A percentile compares a stretch with the other conserved stretches of the same genome.
phyloP scores from a whole-genome alignment of 352 stramenopile species.

The Phytopythium cucurbitacearum region DNA sequence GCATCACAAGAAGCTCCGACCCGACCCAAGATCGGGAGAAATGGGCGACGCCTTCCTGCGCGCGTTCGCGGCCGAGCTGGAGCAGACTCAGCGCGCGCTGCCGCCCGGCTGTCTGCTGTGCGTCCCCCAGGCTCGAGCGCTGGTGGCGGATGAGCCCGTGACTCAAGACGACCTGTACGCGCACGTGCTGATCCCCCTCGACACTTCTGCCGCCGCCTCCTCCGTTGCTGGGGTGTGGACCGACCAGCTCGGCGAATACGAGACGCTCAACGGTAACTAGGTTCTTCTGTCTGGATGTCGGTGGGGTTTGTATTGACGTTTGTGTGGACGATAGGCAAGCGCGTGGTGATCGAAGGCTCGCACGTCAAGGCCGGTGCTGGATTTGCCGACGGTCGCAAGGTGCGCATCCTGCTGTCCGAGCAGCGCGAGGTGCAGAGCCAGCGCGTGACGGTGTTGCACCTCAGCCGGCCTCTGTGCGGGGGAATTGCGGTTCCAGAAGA shows the following conservation, averaged over 20 bases:
- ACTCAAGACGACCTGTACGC: slow-evolving; percentile 42
- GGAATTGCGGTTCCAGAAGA: slow-evolving; percentile 66
- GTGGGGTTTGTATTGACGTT: slow-evolving; percentile 7
- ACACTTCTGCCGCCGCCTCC: neutral
- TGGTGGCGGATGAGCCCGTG: slow-evolving; percentile 34
- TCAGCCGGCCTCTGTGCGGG: slow-evolving; percentile 63
- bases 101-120: slow-evolving; percentile 53
- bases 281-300: neutral
- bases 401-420: slow-evolving; percentile 73
- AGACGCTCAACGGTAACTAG: slow-evolving; percentile 57
- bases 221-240: slow-evolving; percentile 5
- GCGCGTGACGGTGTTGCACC: slow-evolving; percentile 57
- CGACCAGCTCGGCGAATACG: slow-evolving; percentile 41
- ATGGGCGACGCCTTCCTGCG: slow-evolving; percentile 45
- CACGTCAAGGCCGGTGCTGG: slow-evolving; percentile 46
- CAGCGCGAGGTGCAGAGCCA: slow-evolving; percentile 45
- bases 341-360: slow-evolving; percentile 46
- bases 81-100: slow-evolving; percentile 49
- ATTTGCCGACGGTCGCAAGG: slow-evolving; percentile 48
- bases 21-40: neutral
- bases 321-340: slow-evolving; percentile 33
- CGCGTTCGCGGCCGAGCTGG: slow-evolving; percentile 35
- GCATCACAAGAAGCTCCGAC: neutral
- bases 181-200: slow-evolving; percentile 47
- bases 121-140: slow-evolving; percentile 55